Base-by-base conservation (phyloP, 2,329 filamentous ascomycete species). In the Erysiphe pulchra region DNA sequence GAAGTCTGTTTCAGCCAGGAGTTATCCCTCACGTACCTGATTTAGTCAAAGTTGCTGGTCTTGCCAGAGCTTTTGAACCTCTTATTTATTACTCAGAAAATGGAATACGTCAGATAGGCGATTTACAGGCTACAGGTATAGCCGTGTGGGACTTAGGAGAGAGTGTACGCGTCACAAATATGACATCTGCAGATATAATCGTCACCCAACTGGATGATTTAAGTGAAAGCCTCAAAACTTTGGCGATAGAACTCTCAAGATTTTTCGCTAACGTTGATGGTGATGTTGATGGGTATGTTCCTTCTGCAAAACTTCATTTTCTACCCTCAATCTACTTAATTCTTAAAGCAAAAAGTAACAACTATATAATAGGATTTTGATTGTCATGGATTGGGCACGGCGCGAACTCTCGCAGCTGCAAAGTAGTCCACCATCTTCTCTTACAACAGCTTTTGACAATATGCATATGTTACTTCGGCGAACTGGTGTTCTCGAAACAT, bases 381-480 rank as follows among this genome's bases (percentile, higher is more conserved):
- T 90, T 49, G 84, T 92, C 45, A 94, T 95, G 85, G 84, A 93
- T 58, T 94, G 87, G 87, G 82, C 84, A 13, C 80, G 80, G 56
- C 76, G 85, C 51, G 85, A 94, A 60, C 72, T 95, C 13, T 68
- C 75, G 49, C 75, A 76, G 41, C 65, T 90, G 47, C 71, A 75
- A 49, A 66, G 67, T 18, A 63, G 70, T 17, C 73, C 75, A 7
- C 69, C 71, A 1, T 72, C 70, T 39, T 70, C 75, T 2, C 63
- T 92, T 18, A 73, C 77, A 16, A 74, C 75, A 12, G 72, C 80
- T 39, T 84, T 85, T 58, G 80, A 84, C 60, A 92, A 92, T 58
- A 65, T 93, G 42, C 82, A 93, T 65, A 77, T 72, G 53, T 62
- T 87, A 36, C 70, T 93, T 47, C 78, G 73, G 46, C 68, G 71